Evolutionary conservation across 331 rosid genomes (phyloP).

Genomic region (Phaseolus coccineus): DNA sequence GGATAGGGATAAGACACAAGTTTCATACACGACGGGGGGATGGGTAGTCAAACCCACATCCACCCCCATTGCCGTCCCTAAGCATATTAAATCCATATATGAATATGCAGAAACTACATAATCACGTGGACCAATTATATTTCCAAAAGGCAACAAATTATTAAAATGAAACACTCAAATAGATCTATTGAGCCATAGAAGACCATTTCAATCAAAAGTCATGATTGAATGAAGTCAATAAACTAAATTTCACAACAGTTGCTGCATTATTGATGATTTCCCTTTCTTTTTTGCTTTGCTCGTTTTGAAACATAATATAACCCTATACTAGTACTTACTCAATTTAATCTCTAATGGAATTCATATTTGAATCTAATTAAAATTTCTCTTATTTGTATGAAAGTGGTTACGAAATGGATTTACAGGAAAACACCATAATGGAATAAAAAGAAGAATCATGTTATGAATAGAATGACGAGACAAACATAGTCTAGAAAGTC

Average conservation of each 20-base stretch:
- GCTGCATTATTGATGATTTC: constrained; percentile 9
- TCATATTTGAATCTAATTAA: not conserved
- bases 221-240: too few species aligned
- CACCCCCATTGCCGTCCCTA: too few species aligned
- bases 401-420: not conserved
- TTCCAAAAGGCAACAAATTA: not conserved
- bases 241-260: too few species aligned
- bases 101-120: constrained; percentile 17
- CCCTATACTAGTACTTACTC: not conserved
- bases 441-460: not conserved
- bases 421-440: not conserved
- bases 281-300: not conserved
- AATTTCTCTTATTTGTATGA: not conserved
- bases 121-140: not conserved
- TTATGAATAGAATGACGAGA: not conserved
- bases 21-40: too few species aligned
- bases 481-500: not conserved
- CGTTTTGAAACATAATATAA: not conserved
- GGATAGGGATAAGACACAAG: too few species aligned
- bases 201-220: too few species aligned
- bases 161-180: constrained; percentile 26
- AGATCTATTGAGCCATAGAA: not conserved
- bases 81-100: not conserved
- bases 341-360: not conserved
- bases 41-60: too few species aligned